Evolutionary conservation across 2,329 filamentous ascomycete species (phyloP).

Genomic region (Chaetomium sp.): DNA sequence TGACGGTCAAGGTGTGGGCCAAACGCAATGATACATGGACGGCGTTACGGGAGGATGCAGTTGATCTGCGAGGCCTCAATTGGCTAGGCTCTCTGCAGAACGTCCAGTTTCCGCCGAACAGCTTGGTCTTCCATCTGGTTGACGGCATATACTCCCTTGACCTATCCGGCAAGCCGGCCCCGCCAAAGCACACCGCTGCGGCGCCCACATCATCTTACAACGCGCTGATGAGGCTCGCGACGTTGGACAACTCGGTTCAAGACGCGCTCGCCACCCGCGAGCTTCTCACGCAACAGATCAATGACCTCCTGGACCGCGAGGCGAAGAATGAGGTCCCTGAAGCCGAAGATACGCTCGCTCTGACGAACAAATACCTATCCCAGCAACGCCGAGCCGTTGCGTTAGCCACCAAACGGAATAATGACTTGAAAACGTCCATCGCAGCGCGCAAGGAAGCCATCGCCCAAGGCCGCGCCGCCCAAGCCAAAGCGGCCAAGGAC

Average conservation of each 20-base stretch:
- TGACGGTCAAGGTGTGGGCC: slow-evolving; percentile 77
- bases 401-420: slow-evolving; percentile 61
- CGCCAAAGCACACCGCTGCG: slow-evolving; percentile 55
- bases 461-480: slow-evolving; percentile 58
- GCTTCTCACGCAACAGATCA: slow-evolving; percentile 76
- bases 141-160: slow-evolving; percentile 87
- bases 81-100: slow-evolving; percentile 74
- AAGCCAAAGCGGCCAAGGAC: slow-evolving; percentile 61
- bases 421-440: slow-evolving; percentile 70
- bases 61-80: slow-evolving; percentile 73
- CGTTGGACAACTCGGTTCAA: slow-evolving; percentile 86
- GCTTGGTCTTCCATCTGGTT: slow-evolving; percentile 78
- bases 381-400: slow-evolving; percentile 68
- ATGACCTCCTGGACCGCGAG: slow-evolving; percentile 52
- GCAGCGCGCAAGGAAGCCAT: slow-evolving; percentile 68
- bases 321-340: slow-evolving; percentile 49
- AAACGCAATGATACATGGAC: slow-evolving; percentile 56
- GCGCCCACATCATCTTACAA: slow-evolving; percentile 79
- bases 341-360: slow-evolving; percentile 52
- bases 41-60: slow-evolving; percentile 69
- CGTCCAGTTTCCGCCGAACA: slow-evolving; percentile 77
- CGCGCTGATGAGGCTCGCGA: slow-evolving; percentile 82
- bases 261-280: slow-evolving; percentile 81
- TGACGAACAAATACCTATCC: slow-evolving; percentile 58
- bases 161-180: slow-evolving; percentile 55